Evolutionary conservation across 306 rosid species (phyloP), one percentile per base, ranked within the genome.

Genomic region (Rubus parviflorus): DNA sequence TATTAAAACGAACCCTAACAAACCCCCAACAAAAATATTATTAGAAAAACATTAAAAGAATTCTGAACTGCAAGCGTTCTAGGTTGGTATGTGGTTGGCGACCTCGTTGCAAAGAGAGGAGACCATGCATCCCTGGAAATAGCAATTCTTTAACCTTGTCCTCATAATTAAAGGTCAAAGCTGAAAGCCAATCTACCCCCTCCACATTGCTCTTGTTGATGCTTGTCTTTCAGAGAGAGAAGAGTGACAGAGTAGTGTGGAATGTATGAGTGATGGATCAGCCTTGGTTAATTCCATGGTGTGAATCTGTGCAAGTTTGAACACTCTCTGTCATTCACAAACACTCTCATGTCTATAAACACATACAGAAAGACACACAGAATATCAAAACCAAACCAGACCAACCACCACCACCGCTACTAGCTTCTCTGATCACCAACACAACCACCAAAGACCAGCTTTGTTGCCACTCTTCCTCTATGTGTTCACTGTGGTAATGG

Each of bases 401-500:
- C 22, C 61, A n/a, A 54, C 25, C 61, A 54, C 61, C 61, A 54
- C 30, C 23, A n/a, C n/a, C n/a, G n/a, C 46, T 4, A 3, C 61
- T 54, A 19, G 23, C 30, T n/a, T 23, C 49, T 64, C 74, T 66
- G 48, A 23, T 35, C 20, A 25, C 12, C 79, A 16, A 8, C 60
- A 54, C n/a, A 4, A 11, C 19, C 35, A 38, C 60, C 14, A 41
- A 40, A 76, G 51, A 51, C 25, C 65, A 40, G 25, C 22, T 54
- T 54, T 54, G 25, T 54, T 54, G 25, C 11, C 11, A 5, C 25
- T 54, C 25, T 19, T n/a, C 25, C 61, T 51, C 48, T 51, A 1
- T 51, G 20, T 51, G 56, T 51, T 51, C 56, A 51, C 56, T 58
- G 68, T 63, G 7, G 73, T 0, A 68, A 88, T 89, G 83, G 86